A percentile compares a stretch with the other conserved stretches of the same genome.
Evolutionary conservation across 306 rosid genomes (phyloP).

Genomic region (Phaseolus lunatus): DNA sequence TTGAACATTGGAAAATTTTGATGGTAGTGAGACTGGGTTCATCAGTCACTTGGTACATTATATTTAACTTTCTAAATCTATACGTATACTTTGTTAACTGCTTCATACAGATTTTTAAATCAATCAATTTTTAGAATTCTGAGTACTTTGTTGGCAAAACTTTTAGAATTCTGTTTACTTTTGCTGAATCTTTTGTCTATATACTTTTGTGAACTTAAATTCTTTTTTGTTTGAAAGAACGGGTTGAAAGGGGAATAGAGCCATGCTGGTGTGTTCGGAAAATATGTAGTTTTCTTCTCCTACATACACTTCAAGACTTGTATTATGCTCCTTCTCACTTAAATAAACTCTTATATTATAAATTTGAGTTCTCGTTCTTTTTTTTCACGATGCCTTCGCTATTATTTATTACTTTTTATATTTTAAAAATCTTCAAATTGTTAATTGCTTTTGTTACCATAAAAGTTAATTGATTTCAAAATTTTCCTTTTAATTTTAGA

Average conservation of each 20-base stretch:
- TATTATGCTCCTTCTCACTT: background rate
- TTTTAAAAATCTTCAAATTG: background rate
- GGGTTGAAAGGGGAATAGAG: background rate
- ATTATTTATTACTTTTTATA: background rate
- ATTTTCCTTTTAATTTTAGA: background rate
- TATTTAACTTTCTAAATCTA: conserved; percentile 7
- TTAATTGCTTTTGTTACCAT: background rate
- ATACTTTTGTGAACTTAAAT: background rate
- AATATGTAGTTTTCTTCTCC: background rate
- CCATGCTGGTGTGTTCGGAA: background rate
- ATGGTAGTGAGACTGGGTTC: background rate
- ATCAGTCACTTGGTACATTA: background rate
- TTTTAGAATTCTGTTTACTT: background rate
- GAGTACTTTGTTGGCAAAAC: background rate
- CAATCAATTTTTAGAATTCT: background rate
- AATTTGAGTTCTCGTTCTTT: background rate
- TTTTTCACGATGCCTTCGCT: background rate
- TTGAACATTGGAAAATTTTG: background rate
- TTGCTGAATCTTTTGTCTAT: background rate
- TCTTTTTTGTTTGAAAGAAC: background rate
- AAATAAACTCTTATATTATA: background rate
- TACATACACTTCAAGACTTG: background rate
- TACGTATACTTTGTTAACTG: background rate
- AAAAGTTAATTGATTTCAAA: background rate
- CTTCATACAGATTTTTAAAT: background rate